Base-by-base conservation (phyloP, 2,329 filamentous ascomycete genomes). In the Cladosporium sphaerospermum region DNA sequence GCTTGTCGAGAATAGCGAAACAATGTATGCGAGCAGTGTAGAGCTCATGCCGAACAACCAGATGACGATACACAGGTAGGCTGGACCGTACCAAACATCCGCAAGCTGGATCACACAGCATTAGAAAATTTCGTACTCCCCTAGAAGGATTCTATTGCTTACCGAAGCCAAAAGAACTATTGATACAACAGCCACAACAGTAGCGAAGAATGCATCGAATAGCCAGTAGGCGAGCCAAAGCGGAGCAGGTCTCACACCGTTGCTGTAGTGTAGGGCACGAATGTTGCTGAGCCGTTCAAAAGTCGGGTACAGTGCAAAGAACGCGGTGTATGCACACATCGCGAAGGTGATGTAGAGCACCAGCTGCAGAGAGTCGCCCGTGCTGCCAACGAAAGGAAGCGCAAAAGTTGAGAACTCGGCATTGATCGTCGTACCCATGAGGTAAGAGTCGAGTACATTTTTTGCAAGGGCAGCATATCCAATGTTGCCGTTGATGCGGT, bases 301-400 rank as follows among this genome's bases (percentile, higher is more conserved):
- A 10, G 88, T 95, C 0, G 89, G 88, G 61, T 95, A 95, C 3
- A 96, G 74, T 0, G 86, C 81, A 61, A 95, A 93, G 72, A 96
- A 89, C n/a, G 85, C 88, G 1, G 89, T 88, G 63, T 86, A 92
- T 1, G 84, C 82, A 3, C 81, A 78, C 66, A 92, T 81, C 1
- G 84, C 87, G 3, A 95, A 76, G 13, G 84, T 82, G 65, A 91
- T 85, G 69, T 95, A 95, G 8, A 86, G 75, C 32, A 90, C 79
- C 10, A 92, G 74, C 65, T 93, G 87, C n/a, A 95, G 72, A 0
- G 85, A 83, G 47, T 90, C 78, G 23, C 86, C 86, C 9, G 82
- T 81, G 28, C 75, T 75, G 0, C 85, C 80, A 18, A 78, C 73
- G 71, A 84, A 90, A 0, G 87, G 86, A 0, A 82, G 78, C 56